These are phyloP conservation scores for Furcasterigmium sp. DNA, from an alignment of 2,329 filamentous ascomycete genomes.

Conservation along the genomic window DNA sequence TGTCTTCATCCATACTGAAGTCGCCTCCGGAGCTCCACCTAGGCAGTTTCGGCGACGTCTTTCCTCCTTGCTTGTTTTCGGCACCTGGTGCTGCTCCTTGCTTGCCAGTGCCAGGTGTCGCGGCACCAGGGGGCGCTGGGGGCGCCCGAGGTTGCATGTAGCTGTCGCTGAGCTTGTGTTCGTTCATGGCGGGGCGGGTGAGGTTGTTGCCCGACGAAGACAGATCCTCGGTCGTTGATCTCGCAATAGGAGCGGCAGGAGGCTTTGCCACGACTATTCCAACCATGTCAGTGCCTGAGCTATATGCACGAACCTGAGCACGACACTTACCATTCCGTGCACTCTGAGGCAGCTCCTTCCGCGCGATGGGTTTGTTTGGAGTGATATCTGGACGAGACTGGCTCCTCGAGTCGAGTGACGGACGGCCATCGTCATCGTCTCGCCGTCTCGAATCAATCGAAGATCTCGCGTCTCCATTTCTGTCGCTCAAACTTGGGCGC, in stretches of 20 bases:
- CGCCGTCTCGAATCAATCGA: constrained; percentile 55
- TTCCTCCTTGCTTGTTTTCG: constrained; percentile 30
- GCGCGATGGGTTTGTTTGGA: constrained; percentile 45
- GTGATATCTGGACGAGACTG: constrained; percentile 32
- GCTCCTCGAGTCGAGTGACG: constrained; percentile 36
- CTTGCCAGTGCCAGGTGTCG: not conserved
- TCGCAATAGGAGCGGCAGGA: constrained; percentile 9
- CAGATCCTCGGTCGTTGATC: constrained; percentile 17
- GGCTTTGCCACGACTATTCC: constrained; percentile 10
- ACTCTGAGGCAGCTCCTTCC: constrained; percentile 56
- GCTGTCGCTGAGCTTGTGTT: constrained; percentile 41
- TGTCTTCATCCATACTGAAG: constrained; percentile 93
- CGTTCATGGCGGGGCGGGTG: constrained; percentile 21
- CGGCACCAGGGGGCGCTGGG: constrained; percentile 42
- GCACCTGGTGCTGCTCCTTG: constrained; percentile 22
- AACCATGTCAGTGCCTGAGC: constrained; percentile 21
- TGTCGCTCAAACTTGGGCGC: constrained; percentile 26
- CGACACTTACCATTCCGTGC: constrained; percentile 37
- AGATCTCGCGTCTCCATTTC: constrained; percentile 39
- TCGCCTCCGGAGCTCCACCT: constrained; percentile 77
- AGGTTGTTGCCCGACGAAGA: constrained; percentile 8
- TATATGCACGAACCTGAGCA: constrained; percentile 6
- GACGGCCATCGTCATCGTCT: constrained; percentile 46
- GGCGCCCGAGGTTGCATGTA: constrained; percentile 56
- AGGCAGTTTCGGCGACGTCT: constrained; percentile 61